Evolutionary conservation across 2,329 filamentous ascomycete species (phyloP).

Genomic region (Podosphaera fusca): DNA sequence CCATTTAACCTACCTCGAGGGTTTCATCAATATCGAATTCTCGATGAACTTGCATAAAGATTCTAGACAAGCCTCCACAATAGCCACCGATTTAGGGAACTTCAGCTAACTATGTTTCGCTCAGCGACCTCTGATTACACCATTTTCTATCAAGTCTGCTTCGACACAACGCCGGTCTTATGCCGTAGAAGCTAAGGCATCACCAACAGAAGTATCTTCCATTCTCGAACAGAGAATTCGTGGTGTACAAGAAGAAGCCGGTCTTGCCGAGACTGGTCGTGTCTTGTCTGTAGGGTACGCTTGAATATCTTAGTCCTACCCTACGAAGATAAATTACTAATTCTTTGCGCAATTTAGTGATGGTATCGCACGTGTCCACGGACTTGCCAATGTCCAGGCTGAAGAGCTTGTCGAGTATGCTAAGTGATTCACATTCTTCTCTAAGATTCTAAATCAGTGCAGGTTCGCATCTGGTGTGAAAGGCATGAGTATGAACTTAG

Average conservation of each 20-base stretch:
- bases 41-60: too few relatives aligned
- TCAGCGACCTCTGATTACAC: constrained; percentile 70
- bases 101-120: constrained; percentile 30
- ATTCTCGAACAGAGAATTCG: constrained; percentile 99
- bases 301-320: constrained; percentile 4
- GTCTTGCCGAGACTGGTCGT: constrained; percentile 93
- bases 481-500: constrained; percentile 99
- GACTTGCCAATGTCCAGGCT: constrained; percentile 98
- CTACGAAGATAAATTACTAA: constrained; percentile 6
- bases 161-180: constrained; percentile 62
- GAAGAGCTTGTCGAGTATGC: constrained; percentile 99
- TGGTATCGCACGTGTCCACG: constrained; percentile 99
- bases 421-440: constrained; percentile 1
- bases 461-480: constrained; percentile 99
- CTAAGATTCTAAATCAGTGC: constrained; percentile 8
- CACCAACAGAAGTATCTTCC: constrained; percentile 94
- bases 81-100: constrained; percentile 11
- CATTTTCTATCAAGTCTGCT: constrained; percentile 48
- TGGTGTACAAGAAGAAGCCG: constrained; percentile 90
- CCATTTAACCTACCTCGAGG: too few relatives aligned
- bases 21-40: too few relatives aligned
- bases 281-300: constrained; percentile 97
- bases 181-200: constrained; percentile 79
- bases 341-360: constrained; percentile 40
- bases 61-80: too few relatives aligned